Evolutionary conservation across 345 rosid species (phyloP).

Genomic region (Dovyalis caffra): DNA sequence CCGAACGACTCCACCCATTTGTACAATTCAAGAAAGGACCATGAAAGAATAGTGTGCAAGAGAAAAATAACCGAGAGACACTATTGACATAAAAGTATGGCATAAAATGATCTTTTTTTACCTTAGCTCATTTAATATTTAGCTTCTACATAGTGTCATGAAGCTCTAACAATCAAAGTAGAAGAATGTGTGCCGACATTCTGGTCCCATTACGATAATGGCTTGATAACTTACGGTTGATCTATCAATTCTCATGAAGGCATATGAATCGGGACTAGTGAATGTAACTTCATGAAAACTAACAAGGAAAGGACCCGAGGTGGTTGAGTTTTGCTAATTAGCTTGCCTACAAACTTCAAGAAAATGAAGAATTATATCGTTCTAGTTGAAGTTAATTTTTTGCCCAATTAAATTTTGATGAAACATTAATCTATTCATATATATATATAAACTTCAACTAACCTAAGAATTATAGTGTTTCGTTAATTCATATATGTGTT

Average conservation of each 20-base stretch:
- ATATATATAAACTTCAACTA: too few relatives aligned
- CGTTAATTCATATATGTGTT: too few relatives aligned
- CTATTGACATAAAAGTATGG: constrained; percentile 9
- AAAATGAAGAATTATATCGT: too few relatives aligned
- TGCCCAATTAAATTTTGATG: too few relatives aligned
- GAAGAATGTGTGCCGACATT: neutral
- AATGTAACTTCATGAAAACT: too few relatives aligned
- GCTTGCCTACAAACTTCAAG: too few relatives aligned
- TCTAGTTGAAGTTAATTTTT: too few relatives aligned
- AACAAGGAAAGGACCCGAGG: neutral
- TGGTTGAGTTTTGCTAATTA: neutral
- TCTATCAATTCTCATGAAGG: constrained; percentile 7
- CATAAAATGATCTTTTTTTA: neutral
- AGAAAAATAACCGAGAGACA: constrained; percentile 16
- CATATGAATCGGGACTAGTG: too few relatives aligned
- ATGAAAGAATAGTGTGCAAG: neutral
- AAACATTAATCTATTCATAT: too few relatives aligned
- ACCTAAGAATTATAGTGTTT: too few relatives aligned
- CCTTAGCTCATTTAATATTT: neutral
- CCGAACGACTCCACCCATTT: too few relatives aligned
- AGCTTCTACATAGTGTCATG: neutral
- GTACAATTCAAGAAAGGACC: too few relatives aligned
- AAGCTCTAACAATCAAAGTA: neutral
- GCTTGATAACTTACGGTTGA: neutral
- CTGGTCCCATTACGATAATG: constrained; percentile 4